Percentiles rank a stretch among this genome's conserved stretches.
Conservation (phyloP, 441 rosid genomes). For the Flueggea neowawraea region DNA sequence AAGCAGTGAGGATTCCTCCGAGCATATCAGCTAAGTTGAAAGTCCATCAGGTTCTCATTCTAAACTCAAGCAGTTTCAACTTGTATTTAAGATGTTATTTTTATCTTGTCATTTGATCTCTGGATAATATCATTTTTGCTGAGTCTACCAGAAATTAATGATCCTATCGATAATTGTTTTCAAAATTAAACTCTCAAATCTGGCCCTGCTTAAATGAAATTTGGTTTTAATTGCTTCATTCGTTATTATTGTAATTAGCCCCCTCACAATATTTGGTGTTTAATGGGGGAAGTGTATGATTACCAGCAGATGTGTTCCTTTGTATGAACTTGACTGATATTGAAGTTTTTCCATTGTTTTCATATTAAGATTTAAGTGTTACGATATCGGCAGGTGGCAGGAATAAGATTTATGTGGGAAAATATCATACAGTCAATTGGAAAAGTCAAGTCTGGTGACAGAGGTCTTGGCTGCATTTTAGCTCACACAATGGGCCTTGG, state of each 20-base stretch:
- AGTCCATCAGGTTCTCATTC: conserved; percentile 83
- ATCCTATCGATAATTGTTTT: not conserved
- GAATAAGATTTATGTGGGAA: conserved; percentile 99
- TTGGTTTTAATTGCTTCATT: too few species aligned
- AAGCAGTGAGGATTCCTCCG: conserved; percentile 83
- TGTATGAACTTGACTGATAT: not conserved
- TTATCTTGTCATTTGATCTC: not conserved
- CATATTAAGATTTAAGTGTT: not conserved
- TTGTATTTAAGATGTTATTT: not conserved
- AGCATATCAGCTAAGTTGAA: conserved; percentile 93
- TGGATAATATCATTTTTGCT: conserved; percentile 4
- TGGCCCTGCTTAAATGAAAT: too few species aligned
- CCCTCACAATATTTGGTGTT: too few species aligned
- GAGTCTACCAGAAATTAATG: not conserved
- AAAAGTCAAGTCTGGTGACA: conserved; percentile 92
- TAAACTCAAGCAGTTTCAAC: conserved; percentile 11
- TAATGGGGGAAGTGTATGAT: not conserved
- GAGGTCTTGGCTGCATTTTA: conserved; percentile 99
- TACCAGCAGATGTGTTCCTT: too few species aligned
- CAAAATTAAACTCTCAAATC: too few species aligned
- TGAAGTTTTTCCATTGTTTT: conserved; percentile 1
- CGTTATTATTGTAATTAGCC: too few species aligned
- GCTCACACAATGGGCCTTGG: conserved; percentile 99
- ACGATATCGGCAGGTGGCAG: conserved; percentile 64
- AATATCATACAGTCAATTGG: conserved; percentile 89